Evolutionary conservation across 2,329 filamentous ascomycete species (phyloP).

Genomic region (Lachnum nothofagi): DNA sequence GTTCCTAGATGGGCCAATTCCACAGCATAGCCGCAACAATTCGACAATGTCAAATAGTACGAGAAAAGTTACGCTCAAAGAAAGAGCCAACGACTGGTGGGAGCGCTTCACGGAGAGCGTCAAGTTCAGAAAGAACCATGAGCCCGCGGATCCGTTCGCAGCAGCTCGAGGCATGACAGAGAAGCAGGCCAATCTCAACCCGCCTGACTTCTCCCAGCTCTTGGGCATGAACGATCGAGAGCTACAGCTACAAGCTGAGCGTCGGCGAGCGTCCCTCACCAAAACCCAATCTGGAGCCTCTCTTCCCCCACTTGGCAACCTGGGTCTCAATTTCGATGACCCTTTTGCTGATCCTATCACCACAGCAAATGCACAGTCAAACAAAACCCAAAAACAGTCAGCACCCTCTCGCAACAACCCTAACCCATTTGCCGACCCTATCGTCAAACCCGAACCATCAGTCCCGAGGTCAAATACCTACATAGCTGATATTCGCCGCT

Average conservation of each 20-base stretch:
- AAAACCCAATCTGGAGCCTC: slow-evolving; percentile 14
- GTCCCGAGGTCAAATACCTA: slow-evolving; percentile 38
- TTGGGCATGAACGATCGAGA: slow-evolving; percentile 29
- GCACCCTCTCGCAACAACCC: neutral
- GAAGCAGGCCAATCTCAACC: slow-evolving; percentile 21
- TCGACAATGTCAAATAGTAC: slow-evolving; percentile 26
- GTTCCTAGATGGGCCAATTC: slow-evolving; percentile 36
- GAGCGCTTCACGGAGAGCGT: slow-evolving; percentile 39
- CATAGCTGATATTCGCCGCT: slow-evolving; percentile 44
- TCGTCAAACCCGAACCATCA: slow-evolving; percentile 24
- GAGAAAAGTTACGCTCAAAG: slow-evolving; percentile 23
- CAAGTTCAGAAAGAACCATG: slow-evolving; percentile 33
- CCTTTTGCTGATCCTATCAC: slow-evolving; percentile 26
- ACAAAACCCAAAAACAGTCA: neutral
- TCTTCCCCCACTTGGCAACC: slow-evolving; percentile 22
- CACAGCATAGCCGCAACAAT: slow-evolving; percentile 38
- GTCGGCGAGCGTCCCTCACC: slow-evolving; percentile 18
- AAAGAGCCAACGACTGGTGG: slow-evolving; percentile 44
- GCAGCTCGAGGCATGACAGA: slow-evolving; percentile 24
- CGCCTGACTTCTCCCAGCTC: slow-evolving; percentile 26
- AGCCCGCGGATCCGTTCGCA: slow-evolving; percentile 38
- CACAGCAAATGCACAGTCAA: neutral
- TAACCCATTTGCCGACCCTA: slow-evolving; percentile 22
- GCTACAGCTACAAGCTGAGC: slow-evolving; percentile 24
- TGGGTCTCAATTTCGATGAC: slow-evolving; percentile 28